These are phyloP conservation scores for Volvox carteri DNA, from an alignment of 163 green algal genomes.

Conservation along the genomic window DNA sequence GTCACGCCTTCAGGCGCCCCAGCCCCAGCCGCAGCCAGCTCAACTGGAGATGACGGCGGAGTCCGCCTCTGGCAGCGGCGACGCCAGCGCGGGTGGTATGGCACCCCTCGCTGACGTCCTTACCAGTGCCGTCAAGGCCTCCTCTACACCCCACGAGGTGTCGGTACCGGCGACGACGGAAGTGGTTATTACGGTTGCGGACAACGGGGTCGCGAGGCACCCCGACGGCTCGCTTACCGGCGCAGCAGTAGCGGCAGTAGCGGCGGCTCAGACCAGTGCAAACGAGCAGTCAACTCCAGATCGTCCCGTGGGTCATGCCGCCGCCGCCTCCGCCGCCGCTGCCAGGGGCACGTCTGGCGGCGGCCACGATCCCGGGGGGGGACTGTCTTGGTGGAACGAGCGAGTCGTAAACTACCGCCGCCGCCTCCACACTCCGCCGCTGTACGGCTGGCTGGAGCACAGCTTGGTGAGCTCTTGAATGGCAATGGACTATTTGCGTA, in stretches of 20 bases:
- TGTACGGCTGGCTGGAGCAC: constrained; percentile 44
- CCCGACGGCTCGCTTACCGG: too few species aligned
- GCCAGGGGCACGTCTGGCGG: neutral
- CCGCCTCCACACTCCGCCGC: neutral
- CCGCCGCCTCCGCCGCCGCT: too few species aligned
- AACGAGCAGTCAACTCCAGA: too few species aligned
- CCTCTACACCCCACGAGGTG: too few species aligned
- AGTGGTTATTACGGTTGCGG: too few species aligned
- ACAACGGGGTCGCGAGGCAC: too few species aligned
- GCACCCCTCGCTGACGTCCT: too few species aligned
- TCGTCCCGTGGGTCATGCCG: too few species aligned
- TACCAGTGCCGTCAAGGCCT: too few species aligned
- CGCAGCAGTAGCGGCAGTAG: too few species aligned
- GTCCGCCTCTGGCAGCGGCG: neutral
- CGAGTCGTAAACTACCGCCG: constrained; percentile 48
- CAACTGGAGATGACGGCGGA: neutral
- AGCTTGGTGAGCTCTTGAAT: constrained; percentile 24
- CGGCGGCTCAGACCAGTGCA: too few species aligned
- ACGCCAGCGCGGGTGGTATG: neutral
- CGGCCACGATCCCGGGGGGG: neutral
- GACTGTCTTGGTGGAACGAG: constrained; percentile 34
- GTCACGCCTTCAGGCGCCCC: neutral
- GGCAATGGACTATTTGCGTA: neutral
- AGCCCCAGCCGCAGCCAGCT: neutral
- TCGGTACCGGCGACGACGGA: too few species aligned